phyloP scores from a whole-genome alignment of 176 grass and related monocot species.

The Zea luxurians region DNA sequence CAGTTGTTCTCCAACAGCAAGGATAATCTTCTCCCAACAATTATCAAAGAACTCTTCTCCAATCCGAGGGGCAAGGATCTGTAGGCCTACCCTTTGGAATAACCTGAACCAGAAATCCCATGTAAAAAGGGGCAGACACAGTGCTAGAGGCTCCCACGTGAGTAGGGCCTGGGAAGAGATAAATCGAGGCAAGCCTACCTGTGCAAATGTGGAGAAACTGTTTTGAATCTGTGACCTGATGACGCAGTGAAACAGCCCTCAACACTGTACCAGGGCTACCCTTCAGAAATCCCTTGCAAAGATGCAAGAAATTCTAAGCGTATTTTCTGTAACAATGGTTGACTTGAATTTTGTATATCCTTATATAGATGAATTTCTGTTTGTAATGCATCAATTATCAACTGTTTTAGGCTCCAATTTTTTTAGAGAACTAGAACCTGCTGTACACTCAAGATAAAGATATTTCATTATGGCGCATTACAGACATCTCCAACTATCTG shows the following conservation, averaged over 20 bases:
- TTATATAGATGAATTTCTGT: neutral
- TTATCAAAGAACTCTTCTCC: neutral
- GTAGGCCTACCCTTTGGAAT: neutral
- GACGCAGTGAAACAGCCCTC: no score
- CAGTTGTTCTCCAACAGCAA: neutral
- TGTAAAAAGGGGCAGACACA: no score
- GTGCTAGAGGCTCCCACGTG: no score
- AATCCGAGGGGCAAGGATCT: neutral
- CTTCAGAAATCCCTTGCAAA: neutral
- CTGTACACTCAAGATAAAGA: neutral
- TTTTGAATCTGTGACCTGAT: no score
- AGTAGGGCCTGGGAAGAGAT: no score
- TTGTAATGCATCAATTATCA: slow-evolving; percentile 1
- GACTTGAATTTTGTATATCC: neutral
- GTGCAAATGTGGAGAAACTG: no score
- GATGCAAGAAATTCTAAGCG: neutral
- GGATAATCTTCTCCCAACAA: neutral
- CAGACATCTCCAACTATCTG: neutral
- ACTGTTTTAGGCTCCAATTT: neutral
- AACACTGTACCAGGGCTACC: neutral
- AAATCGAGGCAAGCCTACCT: no score
- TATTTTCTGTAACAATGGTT: neutral
- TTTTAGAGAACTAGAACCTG: neutral
- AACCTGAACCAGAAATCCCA: neutral
- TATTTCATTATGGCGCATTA: neutral